Conservation (phyloP, 192 early-diverging fungal species). For the Lunasporangiospora selenospora region DNA sequence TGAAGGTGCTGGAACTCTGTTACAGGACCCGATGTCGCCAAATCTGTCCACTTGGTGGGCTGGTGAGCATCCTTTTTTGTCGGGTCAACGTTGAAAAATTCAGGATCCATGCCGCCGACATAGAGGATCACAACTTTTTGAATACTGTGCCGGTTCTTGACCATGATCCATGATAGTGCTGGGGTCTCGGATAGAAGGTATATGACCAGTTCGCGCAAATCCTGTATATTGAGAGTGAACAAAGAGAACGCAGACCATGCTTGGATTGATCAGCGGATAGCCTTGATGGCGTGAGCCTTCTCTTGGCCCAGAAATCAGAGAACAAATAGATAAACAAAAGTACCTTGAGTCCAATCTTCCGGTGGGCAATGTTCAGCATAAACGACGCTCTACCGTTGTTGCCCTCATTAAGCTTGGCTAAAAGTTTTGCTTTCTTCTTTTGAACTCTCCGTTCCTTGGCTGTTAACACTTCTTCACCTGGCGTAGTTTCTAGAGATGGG, state of each 20-base stretch:
- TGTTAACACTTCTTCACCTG: background rate
- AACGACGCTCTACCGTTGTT: slow-evolving; percentile 21
- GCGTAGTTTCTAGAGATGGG: too few relatives aligned
- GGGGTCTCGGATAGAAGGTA: slow-evolving; percentile 36
- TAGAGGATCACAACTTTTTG: slow-evolving; percentile 35
- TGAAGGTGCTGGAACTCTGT: slow-evolving; percentile 24
- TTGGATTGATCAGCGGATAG: background rate
- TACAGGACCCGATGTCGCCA: slow-evolving; percentile 8
- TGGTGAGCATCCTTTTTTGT: slow-evolving; percentile 11
- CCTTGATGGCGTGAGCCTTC: too few relatives aligned
- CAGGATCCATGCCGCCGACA: slow-evolving; percentile 31
- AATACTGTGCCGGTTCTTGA: slow-evolving; percentile 46
- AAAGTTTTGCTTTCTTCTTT: slow-evolving; percentile 23
- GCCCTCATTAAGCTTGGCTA: slow-evolving; percentile 8
- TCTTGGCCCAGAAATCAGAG: background rate
- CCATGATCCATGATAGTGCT: slow-evolving; percentile 43
- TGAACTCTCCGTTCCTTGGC: slow-evolving; percentile 6
- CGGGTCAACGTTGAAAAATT: slow-evolving; percentile 23
- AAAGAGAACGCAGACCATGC: background rate
- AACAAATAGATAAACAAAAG: background rate
- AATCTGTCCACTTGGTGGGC: slow-evolving; percentile 19
- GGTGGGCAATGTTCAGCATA: slow-evolving; percentile 25
- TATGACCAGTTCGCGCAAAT: slow-evolving; percentile 28
- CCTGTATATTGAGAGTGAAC: background rate
- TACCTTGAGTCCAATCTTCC: slow-evolving; percentile 42